Conservation (phyloP, 2,329 filamentous ascomycete species). For the Alternaria sp. region DNA sequence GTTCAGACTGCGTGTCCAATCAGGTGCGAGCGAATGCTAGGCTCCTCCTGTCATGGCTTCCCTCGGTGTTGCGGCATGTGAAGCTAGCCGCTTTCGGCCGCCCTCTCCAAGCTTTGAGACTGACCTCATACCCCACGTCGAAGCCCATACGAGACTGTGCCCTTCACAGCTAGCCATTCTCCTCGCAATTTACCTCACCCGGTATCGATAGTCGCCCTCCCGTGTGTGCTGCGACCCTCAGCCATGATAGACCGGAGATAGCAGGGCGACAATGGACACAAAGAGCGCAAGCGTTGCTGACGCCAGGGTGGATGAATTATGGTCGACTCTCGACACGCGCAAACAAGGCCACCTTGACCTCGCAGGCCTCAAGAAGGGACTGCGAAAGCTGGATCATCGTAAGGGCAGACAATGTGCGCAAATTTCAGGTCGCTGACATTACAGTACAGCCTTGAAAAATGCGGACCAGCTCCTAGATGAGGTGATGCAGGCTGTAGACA, state of each 20-base stretch:
- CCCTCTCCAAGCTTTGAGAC: constrained; percentile 32
- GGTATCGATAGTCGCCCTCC: constrained; percentile 29
- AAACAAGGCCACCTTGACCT: constrained; percentile 83
- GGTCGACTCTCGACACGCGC: constrained; percentile 80
- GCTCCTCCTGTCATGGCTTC: constrained; percentile 22
- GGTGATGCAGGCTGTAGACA: constrained; percentile 84
- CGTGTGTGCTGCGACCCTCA: constrained; percentile 39
- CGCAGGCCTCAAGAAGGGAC: constrained; percentile 81
- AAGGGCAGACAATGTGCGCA: constrained; percentile 48
- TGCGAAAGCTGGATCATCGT: constrained; percentile 93
- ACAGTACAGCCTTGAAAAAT: constrained; percentile 77
- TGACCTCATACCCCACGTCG: constrained; percentile 45
- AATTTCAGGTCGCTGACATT: constrained; percentile 31
- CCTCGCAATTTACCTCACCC: constrained; percentile 33
- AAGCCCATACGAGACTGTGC: constrained; percentile 31
- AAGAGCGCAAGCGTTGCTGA: constrained; percentile 83
- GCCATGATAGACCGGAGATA: constrained; percentile 54
- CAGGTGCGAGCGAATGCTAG: constrained; percentile 24
- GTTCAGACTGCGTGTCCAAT: constrained; percentile 24
- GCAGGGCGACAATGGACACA: constrained; percentile 67
- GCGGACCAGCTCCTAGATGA: constrained; percentile 84
- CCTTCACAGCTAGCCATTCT: constrained; percentile 31
- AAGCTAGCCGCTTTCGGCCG: constrained; percentile 37
- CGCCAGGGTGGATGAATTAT: constrained; percentile 82
- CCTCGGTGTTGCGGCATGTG: constrained; percentile 25